Conservation (phyloP, 176 grass and related monocot species). For the Hyparrhenia diplandra region DNA sequence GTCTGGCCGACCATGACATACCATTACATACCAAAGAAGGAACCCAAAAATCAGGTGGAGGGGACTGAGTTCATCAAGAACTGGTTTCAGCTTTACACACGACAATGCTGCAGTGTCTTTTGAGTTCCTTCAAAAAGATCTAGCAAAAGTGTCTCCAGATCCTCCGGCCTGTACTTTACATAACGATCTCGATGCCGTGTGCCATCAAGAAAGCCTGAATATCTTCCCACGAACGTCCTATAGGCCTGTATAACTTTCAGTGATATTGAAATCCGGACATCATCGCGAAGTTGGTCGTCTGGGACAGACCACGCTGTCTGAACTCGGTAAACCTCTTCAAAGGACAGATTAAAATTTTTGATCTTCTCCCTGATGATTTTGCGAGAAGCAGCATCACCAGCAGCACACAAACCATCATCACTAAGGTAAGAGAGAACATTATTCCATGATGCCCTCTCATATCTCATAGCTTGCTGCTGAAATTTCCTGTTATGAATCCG, state of each 20-base stretch:
- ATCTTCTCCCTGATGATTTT: constrained; percentile 83
- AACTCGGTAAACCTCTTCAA: constrained; percentile 81
- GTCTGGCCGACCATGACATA: no score
- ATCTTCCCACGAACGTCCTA: constrained; percentile 70
- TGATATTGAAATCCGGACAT: constrained; percentile 54
- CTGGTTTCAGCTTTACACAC: constrained; percentile 33
- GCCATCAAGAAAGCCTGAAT: constrained; percentile 43
- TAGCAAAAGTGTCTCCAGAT: constrained; percentile 73
- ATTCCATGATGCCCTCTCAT: constrained; percentile 75
- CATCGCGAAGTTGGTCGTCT: constrained; percentile 67
- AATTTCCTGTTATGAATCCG: constrained; percentile 67
- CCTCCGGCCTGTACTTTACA: constrained; percentile 73
- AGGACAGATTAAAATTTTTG: constrained; percentile 78
- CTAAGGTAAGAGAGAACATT: constrained; percentile 69
- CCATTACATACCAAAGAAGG: constrained; percentile 29
- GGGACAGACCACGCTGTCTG: constrained; percentile 87
- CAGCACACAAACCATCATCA: constrained; percentile 57
- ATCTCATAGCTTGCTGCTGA: constrained; percentile 62
- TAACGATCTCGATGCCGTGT: constrained; percentile 57
- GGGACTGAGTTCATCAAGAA: background rate
- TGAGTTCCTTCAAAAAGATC: constrained; percentile 92
- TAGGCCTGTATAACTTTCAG: constrained; percentile 70
- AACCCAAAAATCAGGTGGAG: background rate
- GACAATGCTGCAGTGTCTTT: constrained; percentile 48
- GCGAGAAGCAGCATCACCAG: constrained; percentile 35